Evolutionary conservation across 2,329 filamentous ascomycete species (phyloP), one percentile per base, ranked within the genome.

Genomic region (Claviceps maximensis): DNA sequence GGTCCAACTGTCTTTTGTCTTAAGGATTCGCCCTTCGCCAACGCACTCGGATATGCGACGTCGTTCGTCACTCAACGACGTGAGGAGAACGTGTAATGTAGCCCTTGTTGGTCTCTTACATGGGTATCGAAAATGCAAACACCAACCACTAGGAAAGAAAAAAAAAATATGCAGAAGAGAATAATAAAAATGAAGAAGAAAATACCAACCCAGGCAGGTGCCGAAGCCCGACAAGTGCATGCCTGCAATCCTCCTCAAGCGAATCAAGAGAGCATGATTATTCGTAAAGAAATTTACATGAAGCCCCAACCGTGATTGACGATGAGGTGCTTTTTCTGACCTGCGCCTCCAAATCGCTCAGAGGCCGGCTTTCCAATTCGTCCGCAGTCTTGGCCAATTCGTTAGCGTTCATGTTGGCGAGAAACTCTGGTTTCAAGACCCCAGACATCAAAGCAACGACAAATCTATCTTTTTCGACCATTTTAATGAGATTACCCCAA

Each of bases 401-500:
- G 1, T 56, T 47, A 3, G 58, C 60, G 15, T 57, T 53, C 1
- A 63, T 59, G 12, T 56, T 47, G 9, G 65, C 69, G 15, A 71
- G 55, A 48, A 59, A 67, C 0, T 55, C 41, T 0, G 65, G 55
- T 3, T 59, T 56, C 1, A 68, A 53, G 3, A 57, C 52, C 0
- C 65, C 64, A 1, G 58, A 58, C 9, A 65, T 53, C 2, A 67
- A 53, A 1, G 64, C 65, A 4, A 62, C 56, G 19, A 64, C 61
- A 55, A 73, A 67, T 17, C 63, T 62, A 4, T 63, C 54, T 10
- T 64, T 54, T 1, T 48, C 52, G 4, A 65, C 55, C 9, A 69
- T 50, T 13, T 58, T 56, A 19, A 56, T 48, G 0, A 71, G 60
- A 10, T 59, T 54, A n/a, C 60, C 63, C 69, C 69, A 71, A 27